A percentile compares a stretch with the other conserved stretches of the same genome.
These are phyloP conservation scores for Puccinia coronata DNA, from an alignment of 1,284 basidiomycete species.

Conservation along the genomic window DNA sequence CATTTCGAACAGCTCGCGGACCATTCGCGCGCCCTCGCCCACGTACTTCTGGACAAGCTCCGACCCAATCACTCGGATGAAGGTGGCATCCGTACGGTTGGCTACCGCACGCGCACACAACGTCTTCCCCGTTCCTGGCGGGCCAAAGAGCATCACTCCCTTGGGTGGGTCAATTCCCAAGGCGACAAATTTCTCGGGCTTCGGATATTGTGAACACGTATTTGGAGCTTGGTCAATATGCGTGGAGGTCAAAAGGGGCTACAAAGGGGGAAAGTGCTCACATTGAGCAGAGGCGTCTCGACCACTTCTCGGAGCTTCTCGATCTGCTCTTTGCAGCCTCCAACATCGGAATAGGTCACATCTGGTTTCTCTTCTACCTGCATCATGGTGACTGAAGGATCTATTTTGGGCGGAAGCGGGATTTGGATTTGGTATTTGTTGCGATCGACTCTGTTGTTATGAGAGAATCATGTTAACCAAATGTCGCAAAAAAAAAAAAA, in stretches of 20 bases:
- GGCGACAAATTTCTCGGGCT: constrained; percentile 97
- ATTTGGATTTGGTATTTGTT: constrained; percentile 97
- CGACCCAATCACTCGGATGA: constrained; percentile 98
- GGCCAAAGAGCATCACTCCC: constrained; percentile 90
- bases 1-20: constrained; percentile 98
- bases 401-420: constrained; percentile 99
- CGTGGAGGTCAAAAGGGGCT: not conserved
- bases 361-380: constrained; percentile 99
- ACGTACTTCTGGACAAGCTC: constrained; percentile 99
- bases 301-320: constrained; percentile 99
- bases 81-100: constrained; percentile 97
- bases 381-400: constrained; percentile 99
- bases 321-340: constrained; percentile 99
- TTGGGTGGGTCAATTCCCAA: constrained; percentile 99
- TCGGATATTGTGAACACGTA: constrained; percentile 52
- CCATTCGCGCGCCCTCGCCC: constrained; percentile 98
- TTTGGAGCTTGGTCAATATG: not conserved
- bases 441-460: constrained; percentile 43
- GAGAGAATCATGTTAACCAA: not conserved
- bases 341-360: constrained; percentile 96
- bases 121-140: constrained; percentile 98
- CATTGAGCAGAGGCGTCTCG: constrained; percentile 91
- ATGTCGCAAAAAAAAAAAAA: not conserved
- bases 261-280: constrained; percentile 60
- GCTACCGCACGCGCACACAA: constrained; percentile 97